Base-by-base conservation (phyloP, 2,329 filamentous ascomycete species). In the Aschersonia sp. region DNA sequence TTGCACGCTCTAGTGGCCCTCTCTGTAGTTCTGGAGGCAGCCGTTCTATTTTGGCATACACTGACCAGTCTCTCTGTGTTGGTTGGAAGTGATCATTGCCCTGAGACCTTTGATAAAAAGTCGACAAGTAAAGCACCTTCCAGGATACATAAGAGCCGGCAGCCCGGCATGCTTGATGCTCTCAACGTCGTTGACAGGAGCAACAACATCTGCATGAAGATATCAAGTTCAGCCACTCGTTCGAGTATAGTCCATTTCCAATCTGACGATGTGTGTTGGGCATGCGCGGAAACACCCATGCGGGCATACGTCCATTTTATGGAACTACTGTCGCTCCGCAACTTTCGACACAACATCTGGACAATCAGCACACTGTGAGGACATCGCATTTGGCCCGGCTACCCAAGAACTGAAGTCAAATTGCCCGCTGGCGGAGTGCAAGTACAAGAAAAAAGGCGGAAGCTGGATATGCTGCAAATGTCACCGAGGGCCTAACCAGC, bases 401-500 rank as follows among this genome's bases (percentile, higher is more conserved):
- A 9, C 40, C 2, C 71, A 74, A 53, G 59, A 66, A 39, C 66
- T 65, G 49, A 67, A 62, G 39, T 52, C 62, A 2, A 63, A 65
- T 41, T 77, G 74, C 46, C 70, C 71, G 10, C 59, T 77, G 22
- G 62, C 67, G 50, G 68, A 72, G 54, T 78, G 74, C 56, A 64
- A 69, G 52, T 77, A 70, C 58, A 67, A 67, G 48, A 63, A 65
- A 44, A 66, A 73, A 37, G 70, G 66, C 40, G 68, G 71, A 14
- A 65, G 59, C 32, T 77, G 74, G 74, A 67, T 62, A n/a, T 78
- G 74, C 52, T 78, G 74, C 57, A 55, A 64, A 35, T 78, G 74
- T 53, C 61, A 67, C 3, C 64, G 70, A 40, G 71, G 71, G 0
- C 70, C 72, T 14, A 77, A 78, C 54, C 66, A 59, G 1, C 62